Evolutionary conservation across 768 basidiomycete species (phyloP).

Genomic region (Termitomyces eurrhizus): DNA sequence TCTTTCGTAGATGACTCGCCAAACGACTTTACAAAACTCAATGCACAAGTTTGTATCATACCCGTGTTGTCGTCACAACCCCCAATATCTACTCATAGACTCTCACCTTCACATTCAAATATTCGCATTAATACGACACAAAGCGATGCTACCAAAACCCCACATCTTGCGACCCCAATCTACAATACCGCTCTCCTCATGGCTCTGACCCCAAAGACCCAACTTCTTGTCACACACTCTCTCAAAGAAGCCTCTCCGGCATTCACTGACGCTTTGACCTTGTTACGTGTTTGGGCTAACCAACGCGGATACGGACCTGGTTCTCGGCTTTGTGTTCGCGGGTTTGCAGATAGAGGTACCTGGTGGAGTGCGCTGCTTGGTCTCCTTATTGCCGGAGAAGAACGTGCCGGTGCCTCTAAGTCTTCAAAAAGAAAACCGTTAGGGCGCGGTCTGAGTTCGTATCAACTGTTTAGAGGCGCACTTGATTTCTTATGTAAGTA

Average conservation of each 20-base stretch:
- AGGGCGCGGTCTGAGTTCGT: constrained; percentile 82
- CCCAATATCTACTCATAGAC: constrained; percentile 61
- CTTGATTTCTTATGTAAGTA: constrained; percentile 78
- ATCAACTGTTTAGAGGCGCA: constrained; percentile 84
- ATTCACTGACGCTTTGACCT: constrained; percentile 69
- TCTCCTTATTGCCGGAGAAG: constrained; percentile 65
- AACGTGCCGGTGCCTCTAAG: constrained; percentile 29
- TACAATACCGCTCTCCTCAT: constrained; percentile 77
- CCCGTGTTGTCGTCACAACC: constrained; percentile 56
- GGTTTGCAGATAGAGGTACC: constrained; percentile 64
- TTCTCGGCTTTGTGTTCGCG: constrained; percentile 51
- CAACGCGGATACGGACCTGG: constrained; percentile 77
- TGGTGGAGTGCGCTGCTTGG: constrained; percentile 69
- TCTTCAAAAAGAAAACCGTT: constrained; percentile 49
- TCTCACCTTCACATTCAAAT: constrained; percentile 77
- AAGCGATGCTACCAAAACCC: constrained; percentile 18
- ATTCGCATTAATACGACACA: constrained; percentile 22
- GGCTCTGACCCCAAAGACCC: constrained; percentile 41
- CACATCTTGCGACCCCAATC: constrained; percentile 57
- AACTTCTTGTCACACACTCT: constrained; percentile 51
- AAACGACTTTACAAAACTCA: constrained; percentile 62
- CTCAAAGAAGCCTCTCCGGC: constrained; percentile 53
- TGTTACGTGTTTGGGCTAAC: constrained; percentile 88
- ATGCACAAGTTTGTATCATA: constrained; percentile 70
- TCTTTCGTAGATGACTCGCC: constrained; percentile 40